Evolutionary conservation across 352 stramenopile genomes (phyloP).

Genomic region (Phytophthora capsici): DNA sequence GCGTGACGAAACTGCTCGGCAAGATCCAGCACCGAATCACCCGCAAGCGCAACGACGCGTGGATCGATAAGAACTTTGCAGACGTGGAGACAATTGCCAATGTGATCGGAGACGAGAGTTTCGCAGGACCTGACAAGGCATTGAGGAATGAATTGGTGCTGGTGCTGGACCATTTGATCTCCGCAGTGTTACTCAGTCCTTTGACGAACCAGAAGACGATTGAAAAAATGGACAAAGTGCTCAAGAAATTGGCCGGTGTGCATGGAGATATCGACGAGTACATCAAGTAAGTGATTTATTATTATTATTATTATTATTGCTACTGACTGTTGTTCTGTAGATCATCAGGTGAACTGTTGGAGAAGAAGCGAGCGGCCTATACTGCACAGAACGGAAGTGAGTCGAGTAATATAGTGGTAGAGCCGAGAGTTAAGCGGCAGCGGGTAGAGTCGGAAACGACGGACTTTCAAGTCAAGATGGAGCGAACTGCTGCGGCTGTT

Average conservation of each 20-base stretch:
- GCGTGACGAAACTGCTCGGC: conserved; percentile 51
- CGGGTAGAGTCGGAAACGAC: conserved; percentile 31
- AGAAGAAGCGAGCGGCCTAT: conserved; percentile 41
- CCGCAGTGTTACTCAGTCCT: conserved; percentile 64
- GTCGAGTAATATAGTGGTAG: conserved; percentile 29
- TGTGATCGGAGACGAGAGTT: conserved; percentile 38
- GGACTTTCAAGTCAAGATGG: conserved; percentile 57
- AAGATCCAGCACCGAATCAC: conserved; percentile 73
- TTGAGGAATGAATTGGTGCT: conserved; percentile 69
- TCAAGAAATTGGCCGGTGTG: conserved; percentile 43
- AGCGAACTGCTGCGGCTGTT: conserved; percentile 39
- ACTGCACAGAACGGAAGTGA: conserved; percentile 3
- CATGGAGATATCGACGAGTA: conserved; percentile 67
- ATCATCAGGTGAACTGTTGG: conserved; percentile 46
- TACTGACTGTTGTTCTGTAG: conserved; percentile 17
- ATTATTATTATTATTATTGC: not conserved
- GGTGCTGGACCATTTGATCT: conserved; percentile 74
- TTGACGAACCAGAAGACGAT: conserved; percentile 42
- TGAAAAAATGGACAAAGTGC: conserved; percentile 44
- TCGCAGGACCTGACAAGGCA: conserved; percentile 39
- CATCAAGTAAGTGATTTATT: conserved; percentile 43
- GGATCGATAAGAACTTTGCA: conserved; percentile 67
- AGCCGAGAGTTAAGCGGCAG: conserved; percentile 43
- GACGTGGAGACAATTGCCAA: conserved; percentile 52
- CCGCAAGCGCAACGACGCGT: conserved; percentile 64